Percentiles rank a stretch among this genome's conserved stretches.
Evolutionary conservation across 2,329 filamentous ascomycete genomes (phyloP).

Genomic region (Aspergillus puulaauensis): DNA sequence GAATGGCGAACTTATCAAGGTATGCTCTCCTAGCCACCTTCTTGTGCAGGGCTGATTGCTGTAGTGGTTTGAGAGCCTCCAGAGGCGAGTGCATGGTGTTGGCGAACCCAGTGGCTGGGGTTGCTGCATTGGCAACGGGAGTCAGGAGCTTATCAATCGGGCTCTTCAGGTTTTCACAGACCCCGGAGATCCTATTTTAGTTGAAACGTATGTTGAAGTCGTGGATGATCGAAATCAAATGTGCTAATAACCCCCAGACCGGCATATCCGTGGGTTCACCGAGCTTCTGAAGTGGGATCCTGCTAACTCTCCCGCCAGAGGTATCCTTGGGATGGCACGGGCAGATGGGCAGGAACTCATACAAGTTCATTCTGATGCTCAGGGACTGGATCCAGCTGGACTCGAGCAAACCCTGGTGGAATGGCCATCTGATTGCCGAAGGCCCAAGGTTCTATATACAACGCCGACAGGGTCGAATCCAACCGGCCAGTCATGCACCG

Average conservation of each 20-base stretch:
- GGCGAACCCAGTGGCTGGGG: neutral
- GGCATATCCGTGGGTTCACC: neutral
- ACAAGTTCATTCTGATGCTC: neutral
- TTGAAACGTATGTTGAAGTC: neutral
- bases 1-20: neutral
- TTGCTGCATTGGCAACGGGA: slow-evolving; percentile 10
- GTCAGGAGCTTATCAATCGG: slow-evolving; percentile 8
- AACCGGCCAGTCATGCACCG: slow-evolving; percentile 6
- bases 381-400: neutral
- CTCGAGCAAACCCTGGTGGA: neutral
- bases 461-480: slow-evolving; percentile 9
- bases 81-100: neutral
- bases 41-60: neutral
- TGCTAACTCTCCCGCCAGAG: neutral
- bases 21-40: neutral
- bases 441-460: slow-evolving; percentile 5
- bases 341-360: neutral
- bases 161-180: slow-evolving; percentile 9
- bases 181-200: neutral
- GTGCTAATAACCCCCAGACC: neutral
- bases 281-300: neutral
- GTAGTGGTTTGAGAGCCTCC: neutral
- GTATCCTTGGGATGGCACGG: neutral
- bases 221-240: neutral
- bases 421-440: neutral